Conservation (phyloP, 164 flowering plant genomes). For the Vitis vinifera region ASM3070453v1 NC_081813.1:242501-243000, state of each 20-base stretch:
- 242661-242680: slow-evolving; percentile 72
- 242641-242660: slow-evolving; percentile 93
- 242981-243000: slow-evolving; percentile 91
- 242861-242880: too few relatives aligned
- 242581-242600: slow-evolving; percentile 17
- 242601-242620: slow-evolving; percentile 39
- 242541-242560: slow-evolving; percentile 25
- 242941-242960: background rate
- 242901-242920: background rate
- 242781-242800: too few relatives aligned
- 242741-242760: too few relatives aligned
- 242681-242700: slow-evolving; percentile 35
- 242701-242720: too few relatives aligned
- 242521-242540: slow-evolving; percentile 28
- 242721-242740: too few relatives aligned
- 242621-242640: slow-evolving; percentile 60
- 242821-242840: too few relatives aligned
- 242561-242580: slow-evolving; percentile 26
- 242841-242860: too few relatives aligned
- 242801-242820: too few relatives aligned
- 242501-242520: slow-evolving; percentile 29
- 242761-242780: too few relatives aligned
- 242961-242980: slow-evolving; percentile 53
- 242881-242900: too few relatives aligned
- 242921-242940: background rate